phyloP scores from a whole-genome alignment of 208 protist species.

The Wallacemonas sp. region DNA sequence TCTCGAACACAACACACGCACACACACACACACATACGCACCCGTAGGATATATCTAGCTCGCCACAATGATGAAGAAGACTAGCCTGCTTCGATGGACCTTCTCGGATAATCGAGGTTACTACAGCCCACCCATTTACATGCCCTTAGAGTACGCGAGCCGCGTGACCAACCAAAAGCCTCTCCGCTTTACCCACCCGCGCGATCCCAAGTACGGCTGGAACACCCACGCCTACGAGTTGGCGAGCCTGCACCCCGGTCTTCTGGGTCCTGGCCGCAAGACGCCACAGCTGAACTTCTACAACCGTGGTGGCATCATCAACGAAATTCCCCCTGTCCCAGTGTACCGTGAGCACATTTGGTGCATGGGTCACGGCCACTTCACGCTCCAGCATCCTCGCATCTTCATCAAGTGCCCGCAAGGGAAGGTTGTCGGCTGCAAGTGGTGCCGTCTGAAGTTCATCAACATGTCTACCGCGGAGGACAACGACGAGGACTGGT shows the following conservation, averaged over 20 bases:
- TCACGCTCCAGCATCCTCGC: conserved; percentile 81
- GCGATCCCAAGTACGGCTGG: conserved; percentile 87
- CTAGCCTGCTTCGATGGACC: conserved; percentile 46
- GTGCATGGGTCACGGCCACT: conserved; percentile 88
- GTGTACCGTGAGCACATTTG: conserved; percentile 87
- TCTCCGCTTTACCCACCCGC: conserved; percentile 78
- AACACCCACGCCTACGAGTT: conserved; percentile 81
- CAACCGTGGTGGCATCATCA: conserved; percentile 84
- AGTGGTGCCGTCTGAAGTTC: conserved; percentile 91
- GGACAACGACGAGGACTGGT: conserved; percentile 90
- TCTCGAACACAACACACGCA: too few relatives aligned
- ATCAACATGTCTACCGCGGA: conserved; percentile 89
- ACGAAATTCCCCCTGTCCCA: conserved; percentile 84
- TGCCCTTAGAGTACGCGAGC: conserved; percentile 85
- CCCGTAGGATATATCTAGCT: too few relatives aligned
- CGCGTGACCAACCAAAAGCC: conserved; percentile 84
- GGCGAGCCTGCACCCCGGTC: conserved; percentile 67
- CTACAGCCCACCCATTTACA: conserved; percentile 85
- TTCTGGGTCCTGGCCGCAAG: conserved; percentile 77
- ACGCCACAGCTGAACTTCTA: conserved; percentile 80
- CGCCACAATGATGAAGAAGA: conserved; percentile 49
- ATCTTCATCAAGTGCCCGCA: conserved; percentile 89
- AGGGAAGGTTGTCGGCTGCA: conserved; percentile 79
- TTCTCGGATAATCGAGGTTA: conserved; percentile 82
- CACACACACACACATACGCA: too few relatives aligned